Conservation (phyloP, 169 alveolate genomes). For the Plasmodium yoelii region DNA sequence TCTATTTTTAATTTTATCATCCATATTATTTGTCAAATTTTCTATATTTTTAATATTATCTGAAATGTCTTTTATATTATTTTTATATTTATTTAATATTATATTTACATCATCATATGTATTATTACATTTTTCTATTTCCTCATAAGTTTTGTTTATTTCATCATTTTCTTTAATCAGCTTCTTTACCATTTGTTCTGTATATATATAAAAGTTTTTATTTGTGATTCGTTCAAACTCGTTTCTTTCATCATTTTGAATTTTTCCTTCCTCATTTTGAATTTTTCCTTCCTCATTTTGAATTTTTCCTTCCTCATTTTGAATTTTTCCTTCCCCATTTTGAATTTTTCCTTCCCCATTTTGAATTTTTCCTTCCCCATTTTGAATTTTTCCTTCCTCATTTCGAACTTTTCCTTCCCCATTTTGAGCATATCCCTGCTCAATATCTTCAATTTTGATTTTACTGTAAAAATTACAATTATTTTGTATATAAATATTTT, state of each 20-base stretch:
- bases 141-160: slow-evolving; percentile 63
- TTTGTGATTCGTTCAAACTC: no score
- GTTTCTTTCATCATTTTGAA: no score
- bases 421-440: no score
- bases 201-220: slow-evolving; percentile 33
- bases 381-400: no score
- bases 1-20: slow-evolving; percentile 79
- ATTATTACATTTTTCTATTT: slow-evolving; percentile 79
- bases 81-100: slow-evolving; percentile 77
- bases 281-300: no score
- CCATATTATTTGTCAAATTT: slow-evolving; percentile 77
- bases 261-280: no score
- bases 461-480: slow-evolving; percentile 42
- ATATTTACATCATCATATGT: slow-evolving; percentile 75
- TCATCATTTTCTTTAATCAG: slow-evolving; percentile 77
- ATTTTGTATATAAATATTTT: slow-evolving; percentile 21
- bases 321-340: no score
- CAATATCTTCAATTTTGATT: slow-evolving; percentile 28
- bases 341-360: no score
- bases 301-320: no score
- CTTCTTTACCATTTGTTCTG: slow-evolving; percentile 75
- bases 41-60: slow-evolving; percentile 78
- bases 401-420: no score
- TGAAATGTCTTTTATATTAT: slow-evolving; percentile 78
- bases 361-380: no score